These are phyloP conservation scores for Ogataea degrootiae DNA, from an alignment of 805 yeast genomes.

Conservation along the genomic window DNA sequence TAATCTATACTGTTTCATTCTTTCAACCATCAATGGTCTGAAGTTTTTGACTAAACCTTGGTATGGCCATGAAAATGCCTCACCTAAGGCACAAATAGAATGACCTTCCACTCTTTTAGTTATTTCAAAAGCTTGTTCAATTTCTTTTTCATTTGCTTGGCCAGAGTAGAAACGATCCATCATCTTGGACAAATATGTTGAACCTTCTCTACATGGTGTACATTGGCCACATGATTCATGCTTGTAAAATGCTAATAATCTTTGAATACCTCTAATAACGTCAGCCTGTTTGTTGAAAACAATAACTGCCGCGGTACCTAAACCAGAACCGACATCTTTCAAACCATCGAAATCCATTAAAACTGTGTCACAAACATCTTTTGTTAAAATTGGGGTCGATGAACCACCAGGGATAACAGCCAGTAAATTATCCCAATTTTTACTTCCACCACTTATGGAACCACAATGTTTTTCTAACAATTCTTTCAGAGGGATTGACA, in stretches of 20 bases:
- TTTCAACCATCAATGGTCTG: constrained; percentile 75
- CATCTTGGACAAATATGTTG: constrained; percentile 78
- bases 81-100: constrained; percentile 89
- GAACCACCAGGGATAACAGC: constrained; percentile 91
- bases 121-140: constrained; percentile 79
- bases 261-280: constrained; percentile 78
- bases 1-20: constrained; percentile 59
- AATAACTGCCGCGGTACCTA: constrained; percentile 91
- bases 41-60: constrained; percentile 84
- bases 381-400: constrained; percentile 78
- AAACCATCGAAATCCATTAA: constrained; percentile 87
- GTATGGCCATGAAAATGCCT: constrained; percentile 92
- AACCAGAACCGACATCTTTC: constrained; percentile 79
- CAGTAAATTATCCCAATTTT: constrained; percentile 72
- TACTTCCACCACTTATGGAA: constrained; percentile 83
- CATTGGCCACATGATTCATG: constrained; percentile 95
- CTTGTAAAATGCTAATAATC: constrained; percentile 78
- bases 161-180: constrained; percentile 80
- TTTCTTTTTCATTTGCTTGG: constrained; percentile 76
- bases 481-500: constrained; percentile 83
- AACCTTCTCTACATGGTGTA: constrained; percentile 93
- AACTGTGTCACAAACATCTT: constrained; percentile 58
- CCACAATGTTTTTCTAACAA: constrained; percentile 87
- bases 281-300: constrained; percentile 87
- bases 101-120: constrained; percentile 88